Percentiles rank a stretch among this genome's conserved stretches.
phyloP scores from a whole-genome alignment of 192 early-diverging fungal species.

The Rhizophagus prolifer region DNA sequence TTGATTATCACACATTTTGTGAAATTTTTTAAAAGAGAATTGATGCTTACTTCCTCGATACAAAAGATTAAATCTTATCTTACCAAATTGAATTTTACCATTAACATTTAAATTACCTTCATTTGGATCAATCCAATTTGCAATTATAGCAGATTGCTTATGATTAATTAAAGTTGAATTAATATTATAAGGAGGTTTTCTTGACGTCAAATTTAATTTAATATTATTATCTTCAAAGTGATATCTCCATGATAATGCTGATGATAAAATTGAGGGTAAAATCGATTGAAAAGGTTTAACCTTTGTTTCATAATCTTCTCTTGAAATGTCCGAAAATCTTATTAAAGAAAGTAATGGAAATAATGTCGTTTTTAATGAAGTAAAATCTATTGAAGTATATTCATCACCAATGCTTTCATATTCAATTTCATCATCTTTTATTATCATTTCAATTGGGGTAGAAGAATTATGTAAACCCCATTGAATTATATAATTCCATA shows the following conservation, averaged over 20 bases:
- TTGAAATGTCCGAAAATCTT: not conserved
- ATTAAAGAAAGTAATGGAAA: not conserved
- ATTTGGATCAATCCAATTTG: conserved; percentile 12
- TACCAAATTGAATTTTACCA: conserved; percentile 4
- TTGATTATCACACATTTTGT: conserved; percentile 4
- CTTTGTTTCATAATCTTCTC: not conserved
- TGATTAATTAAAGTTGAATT: not conserved
- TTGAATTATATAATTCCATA: conserved; percentile 15
- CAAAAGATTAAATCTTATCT: conserved; percentile 12
- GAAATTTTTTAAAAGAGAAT: conserved; percentile 20
- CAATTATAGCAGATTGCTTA: conserved; percentile 8
- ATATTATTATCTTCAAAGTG: not conserved
- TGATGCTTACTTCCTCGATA: conserved; percentile 1
- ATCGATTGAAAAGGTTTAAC: conserved; percentile 2
- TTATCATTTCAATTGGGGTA: not conserved
- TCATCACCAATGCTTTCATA: not conserved
- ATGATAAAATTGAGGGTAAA: not conserved
- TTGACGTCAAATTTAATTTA: not conserved
- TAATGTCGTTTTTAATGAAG: not conserved
- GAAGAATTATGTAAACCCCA: conserved; percentile 10
- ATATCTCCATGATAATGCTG: not conserved
- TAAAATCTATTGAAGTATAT: not conserved
- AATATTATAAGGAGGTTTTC: not conserved
- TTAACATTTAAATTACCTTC: conserved; percentile 11
- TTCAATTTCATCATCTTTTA: not conserved